Evolutionary conservation across 495 filamentous ascomycete genomes (phyloP).

Genomic region (Xylaria bambusicola): DNA sequence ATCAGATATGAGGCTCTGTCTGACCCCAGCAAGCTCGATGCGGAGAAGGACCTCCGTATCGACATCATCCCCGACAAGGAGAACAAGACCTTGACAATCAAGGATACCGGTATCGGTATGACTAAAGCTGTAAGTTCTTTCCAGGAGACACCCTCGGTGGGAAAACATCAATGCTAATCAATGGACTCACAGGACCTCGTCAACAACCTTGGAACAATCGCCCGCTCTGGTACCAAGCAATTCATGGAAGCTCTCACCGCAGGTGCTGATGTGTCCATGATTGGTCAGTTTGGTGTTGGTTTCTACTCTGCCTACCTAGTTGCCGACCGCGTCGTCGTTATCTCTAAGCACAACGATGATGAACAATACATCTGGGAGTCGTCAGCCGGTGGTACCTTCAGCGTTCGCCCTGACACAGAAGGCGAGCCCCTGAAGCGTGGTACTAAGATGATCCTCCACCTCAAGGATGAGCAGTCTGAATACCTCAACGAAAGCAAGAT

Average conservation of each 20-base stretch:
- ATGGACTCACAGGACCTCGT: constrained; percentile 73
- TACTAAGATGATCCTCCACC: constrained; percentile 95
- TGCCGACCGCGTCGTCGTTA: constrained; percentile 90
- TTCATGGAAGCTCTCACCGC: constrained; percentile 99
- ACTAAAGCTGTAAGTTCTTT: constrained; percentile 88
- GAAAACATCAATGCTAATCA: constrained; percentile 26
- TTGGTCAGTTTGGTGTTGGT: constrained; percentile 99
- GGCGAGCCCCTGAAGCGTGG: constrained; percentile 89
- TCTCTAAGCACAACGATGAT: constrained; percentile 99
- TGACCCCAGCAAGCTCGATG: constrained; percentile 94
- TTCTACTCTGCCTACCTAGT: constrained; percentile 99
- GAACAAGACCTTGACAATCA: constrained; percentile 94
- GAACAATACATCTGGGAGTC: constrained; percentile 99
- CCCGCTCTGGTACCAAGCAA: constrained; percentile 98
- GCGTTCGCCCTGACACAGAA: constrained; percentile 85
- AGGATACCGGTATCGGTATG: constrained; percentile 98
- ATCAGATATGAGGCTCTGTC: constrained; percentile 98
- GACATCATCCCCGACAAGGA: constrained; percentile 97
- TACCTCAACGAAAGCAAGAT: constrained; percentile 98
- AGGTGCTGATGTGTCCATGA: constrained; percentile 99
- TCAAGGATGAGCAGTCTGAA: constrained; percentile 98
- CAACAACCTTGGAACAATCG: constrained; percentile 99
- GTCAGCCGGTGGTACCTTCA: constrained; percentile 95
- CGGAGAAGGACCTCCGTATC: constrained; percentile 94
- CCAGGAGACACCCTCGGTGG: not conserved